Conservation (phyloP, 2,329 filamentous ascomycete genomes). For the Colletotrichum sp. region DNA sequence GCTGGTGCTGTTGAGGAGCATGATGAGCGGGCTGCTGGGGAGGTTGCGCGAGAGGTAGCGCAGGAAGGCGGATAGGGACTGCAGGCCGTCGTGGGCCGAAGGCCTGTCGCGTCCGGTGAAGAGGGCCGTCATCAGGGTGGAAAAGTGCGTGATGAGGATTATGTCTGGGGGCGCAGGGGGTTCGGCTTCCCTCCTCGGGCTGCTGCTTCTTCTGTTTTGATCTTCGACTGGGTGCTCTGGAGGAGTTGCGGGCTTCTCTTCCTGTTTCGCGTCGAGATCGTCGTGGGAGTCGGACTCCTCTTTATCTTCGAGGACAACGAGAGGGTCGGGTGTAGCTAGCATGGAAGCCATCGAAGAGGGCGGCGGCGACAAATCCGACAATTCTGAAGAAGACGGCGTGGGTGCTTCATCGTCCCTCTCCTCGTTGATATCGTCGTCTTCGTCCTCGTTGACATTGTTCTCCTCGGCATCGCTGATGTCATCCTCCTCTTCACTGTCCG, state of each 20-base stretch:
- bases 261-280: neutral
- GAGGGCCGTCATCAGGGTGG: conserved; percentile 53
- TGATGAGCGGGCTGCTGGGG: conserved; percentile 48
- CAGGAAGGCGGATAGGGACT: conserved; percentile 51
- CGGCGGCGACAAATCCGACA: conserved; percentile 20
- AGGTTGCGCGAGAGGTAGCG: conserved; percentile 47
- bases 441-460: conserved; percentile 39
- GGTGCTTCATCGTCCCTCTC: neutral
- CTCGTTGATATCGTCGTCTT: conserved; percentile 43
- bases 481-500: conserved; percentile 46
- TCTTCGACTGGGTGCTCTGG: too few relatives aligned
- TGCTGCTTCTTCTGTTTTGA: neutral
- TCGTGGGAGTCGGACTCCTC: neutral
- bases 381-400: neutral
- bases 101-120: conserved; percentile 53
- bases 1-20: conserved; percentile 59
- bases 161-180: conserved; percentile 41
- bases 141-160: conserved; percentile 61
- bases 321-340: neutral
- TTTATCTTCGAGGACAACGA: neutral
- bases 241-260: neutral
- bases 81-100: conserved; percentile 52
- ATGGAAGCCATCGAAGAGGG: conserved; percentile 5
- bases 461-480: conserved; percentile 22
- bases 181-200: neutral